Conservation (phyloP, 1,284 basidiomycete genomes). For the Naganishia sp. region DNA sequence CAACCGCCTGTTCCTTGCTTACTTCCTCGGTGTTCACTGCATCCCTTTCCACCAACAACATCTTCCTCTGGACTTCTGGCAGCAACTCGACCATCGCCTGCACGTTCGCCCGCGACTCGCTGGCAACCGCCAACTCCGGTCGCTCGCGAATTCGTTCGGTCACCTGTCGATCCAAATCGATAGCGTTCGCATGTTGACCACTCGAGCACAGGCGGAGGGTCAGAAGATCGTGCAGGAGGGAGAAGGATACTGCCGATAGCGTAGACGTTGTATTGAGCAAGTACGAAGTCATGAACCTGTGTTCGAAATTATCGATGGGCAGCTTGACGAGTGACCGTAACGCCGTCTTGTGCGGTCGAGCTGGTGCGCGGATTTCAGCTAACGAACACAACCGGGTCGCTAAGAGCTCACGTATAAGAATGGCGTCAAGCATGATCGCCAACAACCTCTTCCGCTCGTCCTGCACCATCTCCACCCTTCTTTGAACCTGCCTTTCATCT, state of each 20-base stretch:
- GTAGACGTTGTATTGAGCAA: conserved; percentile 55
- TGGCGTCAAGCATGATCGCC: conserved; percentile 19
- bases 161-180: conserved; percentile 63
- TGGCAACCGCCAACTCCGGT: conserved; percentile 50
- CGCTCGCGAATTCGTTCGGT: conserved; percentile 38
- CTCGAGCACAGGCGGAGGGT: conserved; percentile 74
- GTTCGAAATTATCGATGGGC: conserved; percentile 46
- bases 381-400: neutral
- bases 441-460: conserved; percentile 24
- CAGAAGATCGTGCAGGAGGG: conserved; percentile 74
- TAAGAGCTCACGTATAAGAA: conserved; percentile 28
- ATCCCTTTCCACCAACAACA: conserved; percentile 41
- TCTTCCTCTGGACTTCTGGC: conserved; percentile 61
- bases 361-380: neutral
- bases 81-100: conserved; percentile 65
- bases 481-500: conserved; percentile 18
- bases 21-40: conserved; percentile 19
- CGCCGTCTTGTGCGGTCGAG: conserved; percentile 14
- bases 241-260: conserved; percentile 59
- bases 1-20: neutral
- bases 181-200: conserved; percentile 69
- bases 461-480: neutral
- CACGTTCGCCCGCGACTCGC: conserved; percentile 63
- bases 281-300: conserved; percentile 45
- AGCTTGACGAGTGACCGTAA: conserved; percentile 47